Conservation (phyloP, 2,329 filamentous ascomycete genomes). For the Penicillium thymicola region DNA sequence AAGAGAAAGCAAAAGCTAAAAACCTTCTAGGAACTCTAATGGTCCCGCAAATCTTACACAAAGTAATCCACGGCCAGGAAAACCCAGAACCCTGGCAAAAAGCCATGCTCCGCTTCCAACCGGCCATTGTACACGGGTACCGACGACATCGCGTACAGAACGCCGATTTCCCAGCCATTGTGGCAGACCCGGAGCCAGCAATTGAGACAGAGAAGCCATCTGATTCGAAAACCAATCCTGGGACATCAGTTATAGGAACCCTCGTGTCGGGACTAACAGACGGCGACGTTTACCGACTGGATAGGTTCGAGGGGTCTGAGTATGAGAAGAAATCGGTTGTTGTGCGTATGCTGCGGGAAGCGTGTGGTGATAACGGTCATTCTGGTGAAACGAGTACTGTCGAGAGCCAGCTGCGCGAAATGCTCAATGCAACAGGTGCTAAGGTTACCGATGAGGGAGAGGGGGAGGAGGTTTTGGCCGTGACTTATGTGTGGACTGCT, state of each 20-base stretch:
- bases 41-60: constrained; percentile 81
- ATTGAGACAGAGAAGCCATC: neutral
- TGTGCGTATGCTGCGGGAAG: constrained; percentile 40
- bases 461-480: constrained; percentile 48
- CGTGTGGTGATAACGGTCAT: neutral
- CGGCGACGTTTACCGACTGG: constrained; percentile 70
- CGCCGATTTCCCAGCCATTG: constrained; percentile 79
- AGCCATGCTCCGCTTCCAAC: constrained; percentile 60
- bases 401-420: constrained; percentile 37
- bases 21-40: constrained; percentile 58
- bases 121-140: constrained; percentile 72
- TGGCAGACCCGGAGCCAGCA: constrained; percentile 31
- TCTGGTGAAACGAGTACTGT: constrained; percentile 22
- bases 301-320: constrained; percentile 76
- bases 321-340: constrained; percentile 58
- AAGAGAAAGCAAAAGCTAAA: neutral
- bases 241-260: constrained; percentile 65
- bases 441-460: constrained; percentile 47
- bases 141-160: constrained; percentile 65
- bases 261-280: constrained; percentile 75
- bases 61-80: constrained; percentile 68
- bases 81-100: constrained; percentile 52
- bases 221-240: neutral
- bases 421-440: constrained; percentile 49
- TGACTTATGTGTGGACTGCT: constrained; percentile 63